Base-by-base conservation (phyloP, 768 basidiomycete species). In the Pleurotus salmoneostramineus region DNA sequence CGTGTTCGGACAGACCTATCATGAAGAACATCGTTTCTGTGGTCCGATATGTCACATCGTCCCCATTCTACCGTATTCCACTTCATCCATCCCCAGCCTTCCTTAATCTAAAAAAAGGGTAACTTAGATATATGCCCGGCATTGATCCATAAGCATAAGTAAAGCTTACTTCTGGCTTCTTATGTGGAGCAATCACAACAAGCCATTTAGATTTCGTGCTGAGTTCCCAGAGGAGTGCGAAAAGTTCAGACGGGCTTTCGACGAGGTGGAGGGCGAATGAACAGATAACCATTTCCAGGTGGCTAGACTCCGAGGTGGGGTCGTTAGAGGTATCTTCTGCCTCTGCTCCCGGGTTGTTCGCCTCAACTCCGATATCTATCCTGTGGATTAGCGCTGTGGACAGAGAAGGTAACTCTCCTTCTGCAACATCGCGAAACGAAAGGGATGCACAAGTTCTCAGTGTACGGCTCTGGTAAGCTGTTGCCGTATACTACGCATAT, bases 241-340 rank as follows among this genome's bases (percentile, higher is more conserved):
- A 91, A 15, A 90, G 72, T 55, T 84, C 81, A 0, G 84, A 87
- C 2, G 83, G 66, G 27, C 76, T 77, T 46, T 83, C 81, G 34
- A 89, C 68, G 36, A 91, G 82, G 64, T 91, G 89, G 32, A 91
- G 69, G 6, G 88, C 88, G 63, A 90, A 91, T 3, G 88, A 89
- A 64, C 88, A 88, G 17, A 91, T 67, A 11, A 85, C 80, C 70
- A 91, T 77, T 62, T 91, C 88, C 43, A 83, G 67, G 42, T 31
- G 58, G 33, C 15, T 14, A 44, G 6, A 50, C 37, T 32, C 2
- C 42, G 17, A 44, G 59, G 56, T 45, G n/a, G 44, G 10, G 34
- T 32, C 42, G 46, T 6, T 7, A 34, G 14, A 10, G 33, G n/a
- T 32, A 34, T 54, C 34, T 37, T 12, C 43, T 37, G 50, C 15